Base-by-base conservation (phyloP, 2,329 filamentous ascomycete species). In the Podosphaera fusca region DNA sequence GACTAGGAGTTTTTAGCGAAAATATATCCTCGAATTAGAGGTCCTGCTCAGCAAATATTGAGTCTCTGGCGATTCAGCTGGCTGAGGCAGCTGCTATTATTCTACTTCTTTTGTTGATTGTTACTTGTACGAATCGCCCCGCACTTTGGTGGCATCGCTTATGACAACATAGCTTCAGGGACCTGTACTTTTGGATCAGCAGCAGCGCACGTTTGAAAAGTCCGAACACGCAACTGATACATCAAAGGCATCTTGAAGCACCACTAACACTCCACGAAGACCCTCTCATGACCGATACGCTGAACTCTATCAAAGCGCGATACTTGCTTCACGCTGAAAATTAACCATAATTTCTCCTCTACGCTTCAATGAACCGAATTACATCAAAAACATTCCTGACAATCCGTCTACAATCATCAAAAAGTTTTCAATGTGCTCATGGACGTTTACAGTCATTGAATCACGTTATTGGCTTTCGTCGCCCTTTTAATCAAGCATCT, bases 301-400 rank as follows among this genome's bases (percentile, higher is more conserved):
- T 14, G 10, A 42, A 42, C 38, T 8, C 38, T 42, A 14, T 42
- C 38, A 42, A 42, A 42, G 38, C 38, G 38, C 10, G 38, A 42
- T 7, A 7, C 10, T 7, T 14, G 10, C 38, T 12, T 12, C 21
- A 12, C 38, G n/a, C 31, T 3, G 35, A 57, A 42, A 42, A 35
- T 56, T 47, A n/a, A 29, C 12, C 50, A 35, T 35, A 8, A 57
- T 31, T 10, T 40, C 35, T 40, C 21, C 46, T 33, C 12, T 21
- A 49, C 34, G n/a, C 61, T 65, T 73, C 73, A 73, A 89, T 89
- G 85, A 83, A 83, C 79, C 83, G 82, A 72, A 82, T 78, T 70
- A 78, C 79, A 63, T 71, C 81, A 61, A 78, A 79, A 74, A 79
- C 78, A 66, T 73, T 85, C 69, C 79, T 84, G 73, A 80, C 81